phyloP scores from a whole-genome alignment of 371 early-diverging fungal species.

The Caulochytrium protostelioides region DNA sequence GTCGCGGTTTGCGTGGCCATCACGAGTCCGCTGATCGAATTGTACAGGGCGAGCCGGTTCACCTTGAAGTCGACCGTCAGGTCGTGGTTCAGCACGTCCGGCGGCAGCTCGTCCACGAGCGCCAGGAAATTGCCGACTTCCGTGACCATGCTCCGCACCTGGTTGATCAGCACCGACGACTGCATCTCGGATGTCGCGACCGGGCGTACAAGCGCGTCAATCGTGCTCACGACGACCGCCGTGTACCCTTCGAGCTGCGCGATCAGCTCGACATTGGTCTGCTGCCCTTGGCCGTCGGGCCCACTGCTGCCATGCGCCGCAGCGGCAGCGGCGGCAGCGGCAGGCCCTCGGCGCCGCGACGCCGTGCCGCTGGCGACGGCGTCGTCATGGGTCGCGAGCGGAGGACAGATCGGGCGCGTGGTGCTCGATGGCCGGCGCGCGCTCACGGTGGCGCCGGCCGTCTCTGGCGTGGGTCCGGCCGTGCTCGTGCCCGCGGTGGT shows the following conservation, averaged over 20 bases:
- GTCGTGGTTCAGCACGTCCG: slow-evolving; percentile 12
- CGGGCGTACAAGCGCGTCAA: slow-evolving; percentile 3
- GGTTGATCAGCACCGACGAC: slow-evolving; percentile 8
- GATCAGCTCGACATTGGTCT: slow-evolving; percentile 12
- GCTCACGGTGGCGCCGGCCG: too few relatives aligned
- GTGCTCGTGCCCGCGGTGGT: too few relatives aligned
- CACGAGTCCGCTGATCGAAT: slow-evolving; percentile 39
- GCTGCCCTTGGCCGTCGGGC: too few relatives aligned
- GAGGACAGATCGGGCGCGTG: too few relatives aligned
- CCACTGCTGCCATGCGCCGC: too few relatives aligned
- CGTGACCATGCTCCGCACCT: slow-evolving; percentile 13
- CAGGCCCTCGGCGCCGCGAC: too few relatives aligned
- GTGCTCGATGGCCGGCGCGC: too few relatives aligned
- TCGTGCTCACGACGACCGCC: slow-evolving; percentile 4
- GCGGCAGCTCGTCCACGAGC: slow-evolving; percentile 17
- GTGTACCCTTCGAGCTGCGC: slow-evolving; percentile 9
- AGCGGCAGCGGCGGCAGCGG: too few relatives aligned
- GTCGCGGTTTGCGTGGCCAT: slow-evolving; percentile 40
- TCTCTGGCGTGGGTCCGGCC: background rate
- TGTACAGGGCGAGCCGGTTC: slow-evolving; percentile 41
- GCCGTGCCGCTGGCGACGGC: too few relatives aligned
- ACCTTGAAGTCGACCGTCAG: slow-evolving; percentile 33
- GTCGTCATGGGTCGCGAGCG: too few relatives aligned
- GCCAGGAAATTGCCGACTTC: slow-evolving; percentile 23
- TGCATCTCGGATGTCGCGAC: slow-evolving; percentile 2